Conservation (phyloP, 768 basidiomycete genomes). For the Pisolithus marmoratus region DNA sequence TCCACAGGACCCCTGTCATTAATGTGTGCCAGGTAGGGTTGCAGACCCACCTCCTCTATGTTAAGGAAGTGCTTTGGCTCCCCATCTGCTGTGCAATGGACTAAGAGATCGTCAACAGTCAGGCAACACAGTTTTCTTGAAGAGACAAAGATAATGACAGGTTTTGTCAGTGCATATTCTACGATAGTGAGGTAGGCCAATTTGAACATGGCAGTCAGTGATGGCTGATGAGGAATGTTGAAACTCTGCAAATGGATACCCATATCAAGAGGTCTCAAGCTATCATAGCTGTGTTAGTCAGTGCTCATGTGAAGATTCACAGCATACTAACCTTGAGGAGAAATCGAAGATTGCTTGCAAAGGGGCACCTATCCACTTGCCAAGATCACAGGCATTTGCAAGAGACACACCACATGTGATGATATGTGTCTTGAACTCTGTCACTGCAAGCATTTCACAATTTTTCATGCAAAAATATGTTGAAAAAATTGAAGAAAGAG, state of each 20-base stretch:
- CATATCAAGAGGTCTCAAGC: constrained; percentile 95
- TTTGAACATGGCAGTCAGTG: constrained; percentile 95
- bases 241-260: constrained; percentile 97
- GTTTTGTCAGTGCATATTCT: constrained; percentile 81
- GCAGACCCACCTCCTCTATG: constrained; percentile 74
- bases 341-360: constrained; percentile 98
- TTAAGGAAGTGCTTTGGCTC: constrained; percentile 85
- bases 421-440: constrained; percentile 88
- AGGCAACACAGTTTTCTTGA: constrained; percentile 91
- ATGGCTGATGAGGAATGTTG: constrained; percentile 93
- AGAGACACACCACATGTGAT: constrained; percentile 94
- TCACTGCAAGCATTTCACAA: no score
- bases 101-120: constrained; percentile 86
- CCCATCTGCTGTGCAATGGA: constrained; percentile 85
- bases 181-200: constrained; percentile 90
- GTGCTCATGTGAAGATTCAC: background rate
- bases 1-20: constrained; percentile 71
- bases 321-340: constrained; percentile 63
- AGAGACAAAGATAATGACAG: constrained; percentile 89
- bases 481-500: no score
- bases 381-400: constrained; percentile 93
- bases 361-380: constrained; percentile 96
- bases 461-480: no score
- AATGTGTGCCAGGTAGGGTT: constrained; percentile 84
- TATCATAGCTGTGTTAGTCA: constrained; percentile 25